These are phyloP conservation scores for Krasilnikovozyma curviuscula DNA, from an alignment of 768 basidiomycete species.

Conservation along the genomic window DNA sequence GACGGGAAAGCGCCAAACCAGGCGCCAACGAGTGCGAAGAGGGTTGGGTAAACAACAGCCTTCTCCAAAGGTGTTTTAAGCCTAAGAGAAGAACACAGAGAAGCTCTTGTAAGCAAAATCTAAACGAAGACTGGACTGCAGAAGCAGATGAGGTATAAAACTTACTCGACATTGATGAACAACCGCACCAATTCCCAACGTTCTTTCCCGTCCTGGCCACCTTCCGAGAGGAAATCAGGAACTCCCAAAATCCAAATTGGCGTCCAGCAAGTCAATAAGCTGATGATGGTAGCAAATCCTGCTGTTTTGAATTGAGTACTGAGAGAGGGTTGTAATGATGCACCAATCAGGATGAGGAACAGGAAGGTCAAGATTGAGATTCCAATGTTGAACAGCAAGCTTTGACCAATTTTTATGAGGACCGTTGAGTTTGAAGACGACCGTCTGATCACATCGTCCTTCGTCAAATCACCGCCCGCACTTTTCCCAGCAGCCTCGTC, in stretches of 20 bases:
- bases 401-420: neutral
- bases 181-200: conserved; percentile 56
- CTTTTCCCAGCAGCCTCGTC: conserved; percentile 3
- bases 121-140: neutral
- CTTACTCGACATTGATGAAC: conserved; percentile 65
- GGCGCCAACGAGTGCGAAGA: conserved; percentile 50
- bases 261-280: conserved; percentile 44
- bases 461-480: neutral
- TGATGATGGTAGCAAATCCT: conserved; percentile 47
- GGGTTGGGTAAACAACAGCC: conserved; percentile 55
- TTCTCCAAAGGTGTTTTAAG: conserved; percentile 45
- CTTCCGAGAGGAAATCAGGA: conserved; percentile 33
- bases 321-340: conserved; percentile 36
- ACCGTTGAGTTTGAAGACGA: conserved; percentile 5
- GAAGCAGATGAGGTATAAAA: conserved; percentile 15
- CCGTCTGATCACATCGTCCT: conserved; percentile 13
- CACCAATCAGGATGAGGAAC: conserved; percentile 50
- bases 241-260: conserved; percentile 51
- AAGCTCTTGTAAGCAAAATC: conserved; percentile 29
- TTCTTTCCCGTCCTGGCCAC: conserved; percentile 29
- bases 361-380: conserved; percentile 12
- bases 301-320: conserved; percentile 36
- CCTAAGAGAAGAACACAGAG: neutral
- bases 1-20: conserved; percentile 72
- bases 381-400: neutral